Percentiles rank a stretch among this genome's conserved stretches.
phyloP scores from a whole-genome alignment of 2,329 filamentous ascomycete species.

The Neofusicoccum cordaticola region DNA sequence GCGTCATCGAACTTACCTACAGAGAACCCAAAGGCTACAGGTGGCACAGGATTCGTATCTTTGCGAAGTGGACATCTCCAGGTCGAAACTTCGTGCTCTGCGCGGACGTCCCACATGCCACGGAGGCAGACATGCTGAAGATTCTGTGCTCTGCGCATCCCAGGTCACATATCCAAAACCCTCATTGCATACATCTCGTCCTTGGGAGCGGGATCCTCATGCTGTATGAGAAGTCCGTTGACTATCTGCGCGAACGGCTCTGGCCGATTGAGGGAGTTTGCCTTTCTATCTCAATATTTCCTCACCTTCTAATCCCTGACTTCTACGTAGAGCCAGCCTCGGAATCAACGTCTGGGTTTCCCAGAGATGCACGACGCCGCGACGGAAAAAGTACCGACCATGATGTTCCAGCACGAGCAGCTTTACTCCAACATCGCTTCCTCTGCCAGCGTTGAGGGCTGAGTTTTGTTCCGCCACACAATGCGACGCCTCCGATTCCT shows the following conservation, averaged over 20 bases:
- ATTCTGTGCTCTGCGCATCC: not conserved
- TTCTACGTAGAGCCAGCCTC: not conserved
- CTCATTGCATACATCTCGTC: not conserved
- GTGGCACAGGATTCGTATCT: not conserved
- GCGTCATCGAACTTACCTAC: not conserved
- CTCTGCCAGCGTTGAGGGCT: not conserved
- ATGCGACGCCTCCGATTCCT: not conserved
- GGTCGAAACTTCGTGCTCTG: not conserved
- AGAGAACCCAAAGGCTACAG: not conserved
- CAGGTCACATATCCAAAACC: not conserved
- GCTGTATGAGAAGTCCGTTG: not conserved
- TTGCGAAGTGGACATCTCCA: not conserved
- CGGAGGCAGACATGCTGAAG: not conserved
- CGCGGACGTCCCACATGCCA: not conserved
- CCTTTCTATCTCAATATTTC: not conserved
- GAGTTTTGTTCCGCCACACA: not conserved
- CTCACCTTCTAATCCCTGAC: not conserved
- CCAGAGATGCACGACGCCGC: not conserved
- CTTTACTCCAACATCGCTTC: not conserved
- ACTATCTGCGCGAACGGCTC: not conserved
- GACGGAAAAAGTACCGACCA: not conserved
- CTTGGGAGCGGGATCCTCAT: not conserved
- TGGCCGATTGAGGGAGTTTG: not conserved
- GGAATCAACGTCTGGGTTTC: not conserved
- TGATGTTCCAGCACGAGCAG: not conserved